Evolutionary conservation across 108 stramenopile genomes (phyloP).

Genomic region (Cyclotella cryptica): DNA sequence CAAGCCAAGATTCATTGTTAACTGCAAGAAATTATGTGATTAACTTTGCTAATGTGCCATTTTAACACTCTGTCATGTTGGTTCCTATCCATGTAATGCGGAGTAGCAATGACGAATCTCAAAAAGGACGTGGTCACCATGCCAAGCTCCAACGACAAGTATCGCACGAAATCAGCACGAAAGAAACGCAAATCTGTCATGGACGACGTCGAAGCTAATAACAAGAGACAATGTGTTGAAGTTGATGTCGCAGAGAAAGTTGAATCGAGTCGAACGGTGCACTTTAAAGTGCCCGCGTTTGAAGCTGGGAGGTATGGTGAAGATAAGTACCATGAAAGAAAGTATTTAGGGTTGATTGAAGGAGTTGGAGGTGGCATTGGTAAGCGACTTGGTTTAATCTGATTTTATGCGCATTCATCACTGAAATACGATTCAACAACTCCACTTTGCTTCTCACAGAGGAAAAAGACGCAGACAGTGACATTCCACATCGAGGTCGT

Average conservation of each 20-base stretch:
- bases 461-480: conserved; percentile 13
- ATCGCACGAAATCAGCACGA: conserved; percentile 35
- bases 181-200: conserved; percentile 25
- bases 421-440: neutral
- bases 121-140: neutral
- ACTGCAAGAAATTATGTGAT: neutral
- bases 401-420: neutral
- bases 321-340: conserved; percentile 28
- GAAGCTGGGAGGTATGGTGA: conserved; percentile 11
- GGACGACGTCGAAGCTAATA: neutral
- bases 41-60: neutral
- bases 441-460: conserved; percentile 2
- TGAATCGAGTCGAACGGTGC: conserved; percentile 1
- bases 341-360: conserved; percentile 45
- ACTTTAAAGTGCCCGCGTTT: conserved; percentile 28
- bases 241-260: neutral
- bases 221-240: conserved; percentile 1
- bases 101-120: neutral
- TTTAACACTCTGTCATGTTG: too few relatives aligned
- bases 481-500: conserved; percentile 39
- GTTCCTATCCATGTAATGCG: neutral
- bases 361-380: conserved; percentile 47
- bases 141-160: neutral
- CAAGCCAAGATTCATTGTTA: neutral
- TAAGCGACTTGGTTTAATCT: conserved; percentile 1